Percentiles rank a stretch among this genome's conserved stretches.
Evolutionary conservation across 805 yeast species (phyloP).

Genomic region (Kodamaea kaohsiungensis): DNA sequence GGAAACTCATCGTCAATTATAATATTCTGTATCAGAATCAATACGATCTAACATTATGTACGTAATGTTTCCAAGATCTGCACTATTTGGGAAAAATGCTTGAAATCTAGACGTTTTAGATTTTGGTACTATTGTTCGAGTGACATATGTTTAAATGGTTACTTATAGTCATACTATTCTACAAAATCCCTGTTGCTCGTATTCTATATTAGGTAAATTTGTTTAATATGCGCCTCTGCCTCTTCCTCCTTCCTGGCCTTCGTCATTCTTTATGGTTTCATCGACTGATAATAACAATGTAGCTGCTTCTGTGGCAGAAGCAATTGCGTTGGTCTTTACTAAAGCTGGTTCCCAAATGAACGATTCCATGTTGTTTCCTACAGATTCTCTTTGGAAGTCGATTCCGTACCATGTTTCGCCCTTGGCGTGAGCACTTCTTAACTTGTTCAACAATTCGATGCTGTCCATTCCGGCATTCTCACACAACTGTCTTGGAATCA

Average conservation of each 20-base stretch:
- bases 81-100: not conserved
- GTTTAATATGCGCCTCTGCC: conserved; percentile 63
- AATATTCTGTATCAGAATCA: not conserved
- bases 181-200: not conserved
- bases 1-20: not conserved
- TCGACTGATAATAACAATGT: conserved; percentile 91
- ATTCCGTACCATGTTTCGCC: conserved; percentile 93
- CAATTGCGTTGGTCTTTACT: conserved; percentile 90
- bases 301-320: conserved; percentile 97
- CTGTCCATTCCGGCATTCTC: conserved; percentile 99
- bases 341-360: conserved; percentile 98
- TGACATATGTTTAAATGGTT: not conserved
- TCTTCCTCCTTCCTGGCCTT: conserved; percentile 52
- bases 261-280: conserved; percentile 82
- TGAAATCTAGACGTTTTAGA: not conserved
- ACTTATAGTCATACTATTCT: not conserved
- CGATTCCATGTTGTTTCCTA: conserved; percentile 79
- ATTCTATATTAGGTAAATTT: not conserved
- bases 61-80: not conserved
- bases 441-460: conserved; percentile 85
- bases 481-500: conserved; percentile 95
- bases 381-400: conserved; percentile 80
- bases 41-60: not conserved
- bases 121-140: not conserved
- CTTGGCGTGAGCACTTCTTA: conserved; percentile 92